Base-by-base conservation (phyloP, 1,139 yeast genomes). In the Taphrina communis region DNA sequence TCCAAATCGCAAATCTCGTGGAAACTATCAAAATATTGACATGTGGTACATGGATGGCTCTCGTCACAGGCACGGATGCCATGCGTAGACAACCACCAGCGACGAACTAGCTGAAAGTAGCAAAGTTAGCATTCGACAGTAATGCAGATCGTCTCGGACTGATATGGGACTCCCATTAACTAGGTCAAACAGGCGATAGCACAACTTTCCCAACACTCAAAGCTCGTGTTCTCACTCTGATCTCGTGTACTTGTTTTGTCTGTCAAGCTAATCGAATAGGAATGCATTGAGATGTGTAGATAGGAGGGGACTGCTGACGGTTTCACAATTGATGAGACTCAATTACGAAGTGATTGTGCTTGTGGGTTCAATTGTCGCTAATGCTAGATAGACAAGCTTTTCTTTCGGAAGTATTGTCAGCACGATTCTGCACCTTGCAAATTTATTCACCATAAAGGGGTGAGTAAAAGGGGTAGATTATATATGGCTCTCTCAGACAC, bases 71-170 rank as follows among this genome's bases (percentile, higher is more conserved):
- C n/a, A 44, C 31, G 19, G n/a, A 17, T 44, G 48, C 19, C 48
- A 44, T n/a, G 48, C 48, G 48, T 7, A 44, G 8, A n/a, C 17
- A 44, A 25, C n/a, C 19, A 12, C 19, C 19, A 17, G n/a, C 5
- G n/a, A n/a, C 48, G 8, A n/a, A 44, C n/a, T 44, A 44, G 48
- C 48, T 44, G 19, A n/a, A 44, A 44, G 19, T 44, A 44, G 48
- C 48, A 12, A 44, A 44, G 48, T 12, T 44, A 44, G 48, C 48
- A 44, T 44, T 44, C 48, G 48, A 44, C 48, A 44, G 48, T 44
- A 44, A 44, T 44, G 48, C 48, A 44, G 48, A 44, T 44, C 48
- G 19, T 44, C 48, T 44, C 48, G 19, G n/a, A 17, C 5, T 17
- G 48, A 14, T 44, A 6, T 6, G 14, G 6, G 6, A 39, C 11